Base-by-base conservation (phyloP, 345 rosid species). In the Kernera saxatilis region DNA sequence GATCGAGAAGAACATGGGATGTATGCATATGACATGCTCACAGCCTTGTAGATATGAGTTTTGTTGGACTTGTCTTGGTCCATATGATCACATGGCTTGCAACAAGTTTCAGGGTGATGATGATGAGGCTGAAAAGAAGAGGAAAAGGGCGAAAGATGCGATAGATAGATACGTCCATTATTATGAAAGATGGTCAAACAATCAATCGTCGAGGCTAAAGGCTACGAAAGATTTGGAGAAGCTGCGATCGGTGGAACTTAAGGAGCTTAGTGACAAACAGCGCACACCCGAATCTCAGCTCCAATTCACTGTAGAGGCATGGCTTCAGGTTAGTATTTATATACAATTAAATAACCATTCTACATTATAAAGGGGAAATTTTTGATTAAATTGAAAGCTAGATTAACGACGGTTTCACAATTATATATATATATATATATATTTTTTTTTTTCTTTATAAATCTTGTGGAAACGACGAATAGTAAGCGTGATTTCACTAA, bases 271-370 rank as follows among this genome's bases (percentile, higher is more conserved):
- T 74, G 80, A 78, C 55, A 58, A 49, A 62, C 88, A 83, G 8
- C 36, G 82, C 81, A 83, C 67, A 32, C 86, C 96, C 1, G 89
- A 82, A 60, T 64, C 85, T 67, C 86, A 84, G 84, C 89, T 91
- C 48, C 82, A 87, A 52, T 91, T 88, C 82, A 89, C 78, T 26
- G 76, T 80, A 61, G 97, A 91, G 30, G 96, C 96, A 19, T 91
- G 90, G 90, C 87, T 84, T 75, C 97, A 88, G 96, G 78, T 75
- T 43, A 68, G 64, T 33, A 15, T 0, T 32, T 19, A 83, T 3
- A 19, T 53, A 83, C 82, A 49, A 60, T 21, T 60, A 5, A 5
- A 19, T 27, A 23, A 35, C 21, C n/a, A n/a, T n/a, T n/a, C n/a
- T n/a, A n/a, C n/a, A n/a, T n/a, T n/a, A n/a, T n/a, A n/a, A n/a